Evolutionary conservation across 768 basidiomycete genomes (phyloP).

Genomic region (Lactifluus subvellereus): DNA sequence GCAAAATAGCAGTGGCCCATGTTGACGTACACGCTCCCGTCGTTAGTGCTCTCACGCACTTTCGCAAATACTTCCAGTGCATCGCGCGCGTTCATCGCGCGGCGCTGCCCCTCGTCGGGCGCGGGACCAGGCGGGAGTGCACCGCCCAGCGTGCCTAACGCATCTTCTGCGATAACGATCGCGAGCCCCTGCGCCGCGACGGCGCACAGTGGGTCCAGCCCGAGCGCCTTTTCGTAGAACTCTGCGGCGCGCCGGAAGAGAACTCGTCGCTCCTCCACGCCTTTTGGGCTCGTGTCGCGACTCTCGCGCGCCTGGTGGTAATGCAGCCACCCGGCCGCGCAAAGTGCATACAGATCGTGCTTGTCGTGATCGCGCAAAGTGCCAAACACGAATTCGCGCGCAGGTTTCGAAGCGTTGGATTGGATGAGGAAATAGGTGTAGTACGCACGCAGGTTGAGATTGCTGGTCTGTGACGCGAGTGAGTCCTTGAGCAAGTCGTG

Average conservation of each 20-base stretch:
- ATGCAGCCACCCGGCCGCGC: slow-evolving; percentile 80
- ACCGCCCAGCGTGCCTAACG: slow-evolving; percentile 62
- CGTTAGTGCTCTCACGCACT: slow-evolving; percentile 77
- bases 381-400: slow-evolving; percentile 84
- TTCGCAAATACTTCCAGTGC: slow-evolving; percentile 88
- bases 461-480: slow-evolving; percentile 65
- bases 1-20: slow-evolving; percentile 95
- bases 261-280: slow-evolving; percentile 63
- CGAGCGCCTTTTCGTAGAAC: slow-evolving; percentile 88
- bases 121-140: slow-evolving; percentile 40
- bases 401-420: slow-evolving; percentile 59
- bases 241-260: slow-evolving; percentile 81
- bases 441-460: slow-evolving; percentile 85
- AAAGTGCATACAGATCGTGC: slow-evolving; percentile 87
- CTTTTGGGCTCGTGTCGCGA: slow-evolving; percentile 53
- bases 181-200: slow-evolving; percentile 95
- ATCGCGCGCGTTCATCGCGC: slow-evolving; percentile 72
- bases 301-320: slow-evolving; percentile 85
- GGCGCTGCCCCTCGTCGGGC: slow-evolving; percentile 57
- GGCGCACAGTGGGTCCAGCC: slow-evolving; percentile 77
- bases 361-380: slow-evolving; percentile 83
- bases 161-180: slow-evolving; percentile 90
- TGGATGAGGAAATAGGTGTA: slow-evolving; percentile 92
- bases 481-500: slow-evolving; percentile 89
- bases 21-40: slow-evolving; percentile 87